A percentile compares a stretch with the other conserved stretches of the same genome.
phyloP scores from a whole-genome alignment of 352 stramenopile genomes.

The Globisporangium sylvaticum region DNA sequence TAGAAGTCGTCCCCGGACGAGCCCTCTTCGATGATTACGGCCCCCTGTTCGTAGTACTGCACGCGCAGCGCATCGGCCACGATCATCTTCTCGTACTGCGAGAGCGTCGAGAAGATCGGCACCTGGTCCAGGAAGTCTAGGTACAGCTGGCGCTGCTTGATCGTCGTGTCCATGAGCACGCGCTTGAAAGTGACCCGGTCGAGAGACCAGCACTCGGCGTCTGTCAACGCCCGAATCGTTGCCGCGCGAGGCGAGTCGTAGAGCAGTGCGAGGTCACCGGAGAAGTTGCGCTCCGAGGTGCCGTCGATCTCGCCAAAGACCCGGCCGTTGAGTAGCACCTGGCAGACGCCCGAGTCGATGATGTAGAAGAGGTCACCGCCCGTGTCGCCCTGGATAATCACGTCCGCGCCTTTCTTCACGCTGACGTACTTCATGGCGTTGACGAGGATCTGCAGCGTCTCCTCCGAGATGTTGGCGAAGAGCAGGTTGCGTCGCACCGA shows the following conservation, averaged over 20 bases:
- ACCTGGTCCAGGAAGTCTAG: constrained; percentile 61
- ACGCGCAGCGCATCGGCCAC: constrained; percentile 66
- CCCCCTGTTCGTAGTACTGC: constrained; percentile 39
- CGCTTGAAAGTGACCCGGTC: constrained; percentile 74
- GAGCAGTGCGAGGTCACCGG: constrained; percentile 93
- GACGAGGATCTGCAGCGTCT: constrained; percentile 61
- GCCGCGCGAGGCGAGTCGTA: constrained; percentile 89
- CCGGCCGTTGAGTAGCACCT: constrained; percentile 56
- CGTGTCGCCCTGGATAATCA: constrained; percentile 70
- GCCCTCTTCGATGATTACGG: constrained; percentile 47
- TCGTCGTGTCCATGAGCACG: constrained; percentile 64
- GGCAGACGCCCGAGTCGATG: constrained; percentile 82
- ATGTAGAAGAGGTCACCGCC: constrained; percentile 90
- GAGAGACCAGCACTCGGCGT: constrained; percentile 86
- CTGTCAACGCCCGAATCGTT: constrained; percentile 64
- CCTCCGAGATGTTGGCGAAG: constrained; percentile 62
- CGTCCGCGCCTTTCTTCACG: constrained; percentile 32
- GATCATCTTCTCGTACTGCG: constrained; percentile 65
- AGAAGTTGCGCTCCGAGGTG: constrained; percentile 67
- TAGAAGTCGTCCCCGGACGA: constrained; percentile 75
- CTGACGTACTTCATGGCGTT: constrained; percentile 69
- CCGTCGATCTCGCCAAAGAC: constrained; percentile 54
- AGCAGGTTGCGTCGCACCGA: constrained; percentile 62
- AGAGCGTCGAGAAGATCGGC: constrained; percentile 75
- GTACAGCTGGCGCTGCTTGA: constrained; percentile 57